Evolutionary conservation across 1,139 yeast species (phyloP).

Genomic region (Blastobotrys persicus): DNA sequence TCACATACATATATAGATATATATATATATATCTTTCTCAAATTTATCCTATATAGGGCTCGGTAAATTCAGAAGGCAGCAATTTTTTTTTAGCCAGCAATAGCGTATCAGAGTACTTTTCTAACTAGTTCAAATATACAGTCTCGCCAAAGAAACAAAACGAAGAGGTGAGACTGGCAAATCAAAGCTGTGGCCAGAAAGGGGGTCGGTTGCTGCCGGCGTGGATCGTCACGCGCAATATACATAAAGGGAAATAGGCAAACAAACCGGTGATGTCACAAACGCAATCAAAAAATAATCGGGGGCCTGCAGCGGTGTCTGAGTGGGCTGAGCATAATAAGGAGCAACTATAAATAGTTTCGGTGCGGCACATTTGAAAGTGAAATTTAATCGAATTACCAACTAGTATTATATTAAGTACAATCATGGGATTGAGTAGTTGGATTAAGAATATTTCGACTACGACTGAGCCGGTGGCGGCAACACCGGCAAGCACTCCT

Average conservation of each 20-base stretch:
- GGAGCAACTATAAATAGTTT: background rate
- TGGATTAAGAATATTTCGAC: conserved; percentile 3
- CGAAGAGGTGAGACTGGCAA: too few species aligned
- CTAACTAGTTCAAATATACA: background rate
- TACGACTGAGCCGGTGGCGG: conserved; percentile 22
- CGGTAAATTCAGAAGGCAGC: too few species aligned
- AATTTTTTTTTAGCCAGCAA: too few species aligned
- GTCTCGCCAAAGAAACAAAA: too few species aligned
- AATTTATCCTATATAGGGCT: too few species aligned
- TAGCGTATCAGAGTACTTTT: too few species aligned
- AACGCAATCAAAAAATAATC: background rate
- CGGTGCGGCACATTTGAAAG: too few species aligned
- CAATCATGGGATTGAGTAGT: conserved; percentile 4
- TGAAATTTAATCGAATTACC: too few species aligned
- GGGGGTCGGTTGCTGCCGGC: background rate
- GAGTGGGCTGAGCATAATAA: background rate
- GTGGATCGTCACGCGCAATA: background rate
- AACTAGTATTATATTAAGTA: background rate
- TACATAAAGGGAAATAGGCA: background rate
- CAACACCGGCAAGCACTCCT: conserved; percentile 34
- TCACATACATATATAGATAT: background rate
- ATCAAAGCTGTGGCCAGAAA: too few species aligned
- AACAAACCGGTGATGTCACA: background rate
- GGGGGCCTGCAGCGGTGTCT: too few species aligned
- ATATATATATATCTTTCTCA: background rate